Evolutionary conservation across 192 early-diverging fungal genomes (phyloP), one percentile per base, ranked within the genome.

Genomic region (Entomortierella beljakovae): DNA sequence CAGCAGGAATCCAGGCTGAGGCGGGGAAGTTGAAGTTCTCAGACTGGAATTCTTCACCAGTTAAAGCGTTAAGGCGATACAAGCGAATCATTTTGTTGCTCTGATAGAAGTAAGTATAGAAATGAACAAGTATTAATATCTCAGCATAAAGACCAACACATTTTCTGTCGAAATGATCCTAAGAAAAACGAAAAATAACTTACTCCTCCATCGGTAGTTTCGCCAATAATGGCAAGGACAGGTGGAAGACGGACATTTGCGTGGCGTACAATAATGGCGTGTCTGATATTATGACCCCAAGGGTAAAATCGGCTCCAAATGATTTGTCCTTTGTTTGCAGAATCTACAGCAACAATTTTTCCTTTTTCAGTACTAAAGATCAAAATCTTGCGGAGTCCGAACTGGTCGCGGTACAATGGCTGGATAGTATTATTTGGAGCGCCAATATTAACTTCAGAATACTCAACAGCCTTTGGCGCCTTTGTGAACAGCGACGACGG

Each of bases 381-480:
- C 23, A 94, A 80, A n/a, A 98, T 83, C 80, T 98, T 97, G 62
- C 94, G 90, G 63, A 97, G 87, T 2, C 98, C 98, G 85, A 91
- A 88, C 57, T 83, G 80, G 57, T 94, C 92, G 20, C 90, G 73
- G 50, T 88, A 82, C 13, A 89, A 63, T 33, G 72, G 57, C 18
- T 48, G 43, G n/a, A 61, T 56, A 31, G 75, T 70, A 1, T 52
- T 79, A 57, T 79, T 69, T 35, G 31, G 57, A 33, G 51, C 37
- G 31, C 66, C 66, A 18, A 79, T 79, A 18, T 61, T 40, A 49
- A 70, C 75, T 38, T 79, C 75, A 9, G 61, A 69, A n/a, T 79
- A 70, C 4, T 51, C 38, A 6, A 32, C 50, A 0, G 75, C 67
- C 18, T 57, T 40, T 6, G 75, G 75, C 1, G 75, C 55, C 48